Evolutionary conservation across 2,329 filamentous ascomycete genomes (phyloP).

Genomic region (Apiospora rasikravindrae): DNA sequence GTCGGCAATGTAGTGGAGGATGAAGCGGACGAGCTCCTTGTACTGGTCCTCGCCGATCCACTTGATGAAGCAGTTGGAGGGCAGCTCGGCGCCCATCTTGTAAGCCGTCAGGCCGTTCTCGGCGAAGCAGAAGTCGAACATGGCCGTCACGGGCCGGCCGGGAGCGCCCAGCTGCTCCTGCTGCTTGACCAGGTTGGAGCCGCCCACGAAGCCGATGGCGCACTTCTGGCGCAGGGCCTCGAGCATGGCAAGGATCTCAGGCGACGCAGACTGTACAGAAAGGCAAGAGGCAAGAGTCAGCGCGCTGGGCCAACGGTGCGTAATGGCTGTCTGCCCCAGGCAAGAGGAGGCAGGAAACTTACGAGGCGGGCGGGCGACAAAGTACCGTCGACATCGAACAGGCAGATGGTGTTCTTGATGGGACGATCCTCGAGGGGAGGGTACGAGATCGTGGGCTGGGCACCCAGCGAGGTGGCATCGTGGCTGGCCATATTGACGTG

Average conservation of each 20-base stretch:
- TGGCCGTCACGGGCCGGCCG: conserved; percentile 71
- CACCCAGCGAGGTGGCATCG: conserved; percentile 6
- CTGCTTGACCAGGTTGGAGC: conserved; percentile 90
- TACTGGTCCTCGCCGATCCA: conserved; percentile 87
- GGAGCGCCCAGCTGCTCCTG: conserved; percentile 88
- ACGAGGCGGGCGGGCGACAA: conserved; percentile 83
- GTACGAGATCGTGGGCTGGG: conserved; percentile 1
- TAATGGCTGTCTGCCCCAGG: neutral
- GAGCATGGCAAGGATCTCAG: conserved; percentile 85
- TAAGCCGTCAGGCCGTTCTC: conserved; percentile 96
- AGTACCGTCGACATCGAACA: conserved; percentile 97
- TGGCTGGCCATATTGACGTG: conserved; percentile 8
- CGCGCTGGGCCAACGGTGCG: neutral
- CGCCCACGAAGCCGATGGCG: conserved; percentile 90
- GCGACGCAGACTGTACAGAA: conserved; percentile 63
- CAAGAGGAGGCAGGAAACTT: conserved; percentile 37
- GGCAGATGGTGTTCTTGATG: conserved; percentile 88
- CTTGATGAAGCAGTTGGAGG: conserved; percentile 84
- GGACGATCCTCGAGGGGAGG: conserved; percentile 83
- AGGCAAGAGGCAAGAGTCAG: conserved; percentile 7
- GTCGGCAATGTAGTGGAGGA: conserved; percentile 83
- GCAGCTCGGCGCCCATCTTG: conserved; percentile 78
- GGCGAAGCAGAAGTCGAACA: conserved; percentile 98
- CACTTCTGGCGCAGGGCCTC: conserved; percentile 82
- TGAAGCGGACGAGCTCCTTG: conserved; percentile 77